These are phyloP conservation scores for Phragmites australis DNA, from an alignment of 176 grass and related monocot species.

Conservation along the genomic window DNA sequence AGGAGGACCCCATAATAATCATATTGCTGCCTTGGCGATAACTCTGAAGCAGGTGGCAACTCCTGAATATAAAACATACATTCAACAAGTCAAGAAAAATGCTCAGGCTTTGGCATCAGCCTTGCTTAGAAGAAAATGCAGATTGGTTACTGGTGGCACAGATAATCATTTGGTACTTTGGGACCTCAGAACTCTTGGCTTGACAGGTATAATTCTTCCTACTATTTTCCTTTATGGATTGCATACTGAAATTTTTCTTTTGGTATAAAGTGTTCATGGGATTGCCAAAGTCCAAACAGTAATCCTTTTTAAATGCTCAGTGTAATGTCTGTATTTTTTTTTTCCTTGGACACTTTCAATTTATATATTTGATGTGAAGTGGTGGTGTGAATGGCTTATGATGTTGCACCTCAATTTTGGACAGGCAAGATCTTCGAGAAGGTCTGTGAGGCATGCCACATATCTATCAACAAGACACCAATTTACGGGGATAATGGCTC, in stretches of 20 bases:
- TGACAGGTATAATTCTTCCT: slow-evolving; percentile 69
- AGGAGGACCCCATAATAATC: slow-evolving; percentile 99
- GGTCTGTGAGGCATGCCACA: slow-evolving; percentile 90
- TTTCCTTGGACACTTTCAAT: not conserved
- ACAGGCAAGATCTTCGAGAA: slow-evolving; percentile 95
- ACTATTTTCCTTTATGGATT: not conserved
- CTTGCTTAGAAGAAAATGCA: slow-evolving; percentile 92
- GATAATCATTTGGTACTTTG: slow-evolving; percentile 98
- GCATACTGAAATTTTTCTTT: not conserved
- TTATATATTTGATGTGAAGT: not conserved
- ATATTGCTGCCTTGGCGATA: slow-evolving; percentile 93
- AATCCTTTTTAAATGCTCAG: not conserved
- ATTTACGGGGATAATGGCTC: slow-evolving; percentile 96
- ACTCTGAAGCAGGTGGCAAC: slow-evolving; percentile 89
- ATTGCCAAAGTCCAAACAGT: too few species aligned
- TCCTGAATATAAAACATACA: slow-evolving; percentile 92
- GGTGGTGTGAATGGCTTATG: not conserved
- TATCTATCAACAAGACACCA: slow-evolving; percentile 90
- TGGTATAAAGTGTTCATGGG: too few species aligned
- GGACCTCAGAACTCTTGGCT: slow-evolving; percentile 94
- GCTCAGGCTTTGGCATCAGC: slow-evolving; percentile 82
- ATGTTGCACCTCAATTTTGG: slow-evolving; percentile 21
- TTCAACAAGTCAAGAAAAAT: slow-evolving; percentile 97
- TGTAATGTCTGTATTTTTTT: not conserved
- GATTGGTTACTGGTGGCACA: slow-evolving; percentile 94